A percentile compares a stretch with the other conserved stretches of the same genome.
phyloP scores from a whole-genome alignment of 176 grass and related monocot genomes.

The Oropetium thomaeum region DNA sequence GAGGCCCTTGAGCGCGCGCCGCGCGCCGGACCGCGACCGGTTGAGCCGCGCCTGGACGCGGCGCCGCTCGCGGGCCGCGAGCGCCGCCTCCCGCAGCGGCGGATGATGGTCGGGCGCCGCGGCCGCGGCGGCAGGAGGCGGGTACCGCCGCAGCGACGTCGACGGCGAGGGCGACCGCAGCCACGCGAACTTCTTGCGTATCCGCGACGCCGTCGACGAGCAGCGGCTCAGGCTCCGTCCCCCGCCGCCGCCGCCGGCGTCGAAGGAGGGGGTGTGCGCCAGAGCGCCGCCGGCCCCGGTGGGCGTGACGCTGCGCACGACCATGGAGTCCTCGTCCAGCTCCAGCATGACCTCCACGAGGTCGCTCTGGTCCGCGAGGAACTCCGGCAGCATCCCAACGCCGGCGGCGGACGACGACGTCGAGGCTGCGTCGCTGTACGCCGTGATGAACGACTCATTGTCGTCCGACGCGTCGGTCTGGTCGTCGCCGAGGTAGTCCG shows the following conservation, averaged over 20 bases:
- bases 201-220: slow-evolving; percentile 83
- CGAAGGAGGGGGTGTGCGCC: not conserved
- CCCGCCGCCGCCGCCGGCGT: not conserved
- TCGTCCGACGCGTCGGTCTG: slow-evolving; percentile 74
- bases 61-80: slow-evolving; percentile 72
- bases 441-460: slow-evolving; percentile 68
- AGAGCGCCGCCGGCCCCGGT: slow-evolving; percentile 48
- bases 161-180: slow-evolving; percentile 61
- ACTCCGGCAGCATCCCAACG: slow-evolving; percentile 67
- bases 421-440: slow-evolving; percentile 30
- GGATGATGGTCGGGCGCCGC: slow-evolving; percentile 6
- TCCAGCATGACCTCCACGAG: slow-evolving; percentile 99
- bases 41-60: slow-evolving; percentile 61
- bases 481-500: slow-evolving; percentile 74
- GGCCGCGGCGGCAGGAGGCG: not conserved
- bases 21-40: slow-evolving; percentile 69
- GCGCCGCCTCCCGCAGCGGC: slow-evolving; percentile 32
- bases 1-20: slow-evolving; percentile 84
- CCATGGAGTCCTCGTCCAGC: slow-evolving; percentile 98
- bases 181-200: slow-evolving; percentile 87
- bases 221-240: slow-evolving; percentile 56
- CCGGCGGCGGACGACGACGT: not conserved
- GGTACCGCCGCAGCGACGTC: not conserved
- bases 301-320: slow-evolving; percentile 93
- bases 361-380: slow-evolving; percentile 79